A percentile compares a stretch with the other conserved stretches of the same genome.
Conservation (phyloP, 2,329 filamentous ascomycete genomes). For the Hawksworthiomyces lignivorus region DNA sequence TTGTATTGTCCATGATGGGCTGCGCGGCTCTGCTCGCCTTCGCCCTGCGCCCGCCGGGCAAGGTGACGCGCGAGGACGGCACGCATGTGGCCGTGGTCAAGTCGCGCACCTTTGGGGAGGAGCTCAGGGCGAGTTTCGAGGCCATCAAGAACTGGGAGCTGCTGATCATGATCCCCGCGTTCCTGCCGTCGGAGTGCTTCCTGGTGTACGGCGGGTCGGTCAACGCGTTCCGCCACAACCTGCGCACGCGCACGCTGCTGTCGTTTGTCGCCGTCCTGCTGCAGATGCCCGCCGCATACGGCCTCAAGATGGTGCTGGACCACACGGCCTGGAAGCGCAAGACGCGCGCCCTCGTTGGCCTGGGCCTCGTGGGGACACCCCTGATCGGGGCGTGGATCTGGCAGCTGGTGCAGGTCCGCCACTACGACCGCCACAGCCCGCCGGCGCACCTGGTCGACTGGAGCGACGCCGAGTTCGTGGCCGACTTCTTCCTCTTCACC, state of each 20-base stretch:
- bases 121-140: slow-evolving; percentile 22
- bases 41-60: too few species aligned
- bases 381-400: slow-evolving; percentile 22
- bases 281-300: slow-evolving; percentile 23
- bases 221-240: slow-evolving; percentile 15
- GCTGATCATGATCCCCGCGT: slow-evolving; percentile 20
- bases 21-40: slow-evolving; percentile 13
- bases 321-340: too few species aligned
- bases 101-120: too few species aligned
- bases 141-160: slow-evolving; percentile 16
- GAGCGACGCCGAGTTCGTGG: too few species aligned
- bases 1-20: slow-evolving; percentile 20
- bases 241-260: slow-evolving; percentile 15
- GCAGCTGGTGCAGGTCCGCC: slow-evolving; percentile 18
- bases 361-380: too few species aligned
- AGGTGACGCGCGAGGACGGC: too few species aligned
- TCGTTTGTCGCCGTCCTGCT: slow-evolving; percentile 24
- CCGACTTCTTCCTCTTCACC: too few species aligned
- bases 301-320: too few species aligned
- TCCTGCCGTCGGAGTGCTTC: slow-evolving; percentile 22
- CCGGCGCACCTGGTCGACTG: too few species aligned
- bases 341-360: too few species aligned
- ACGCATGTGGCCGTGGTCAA: too few species aligned
- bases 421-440: slow-evolving; percentile 18
- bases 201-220: slow-evolving; percentile 26